These are phyloP conservation scores for Sinapis alba DNA, from an alignment of 441 rosid species.

Conservation along the genomic window DNA sequence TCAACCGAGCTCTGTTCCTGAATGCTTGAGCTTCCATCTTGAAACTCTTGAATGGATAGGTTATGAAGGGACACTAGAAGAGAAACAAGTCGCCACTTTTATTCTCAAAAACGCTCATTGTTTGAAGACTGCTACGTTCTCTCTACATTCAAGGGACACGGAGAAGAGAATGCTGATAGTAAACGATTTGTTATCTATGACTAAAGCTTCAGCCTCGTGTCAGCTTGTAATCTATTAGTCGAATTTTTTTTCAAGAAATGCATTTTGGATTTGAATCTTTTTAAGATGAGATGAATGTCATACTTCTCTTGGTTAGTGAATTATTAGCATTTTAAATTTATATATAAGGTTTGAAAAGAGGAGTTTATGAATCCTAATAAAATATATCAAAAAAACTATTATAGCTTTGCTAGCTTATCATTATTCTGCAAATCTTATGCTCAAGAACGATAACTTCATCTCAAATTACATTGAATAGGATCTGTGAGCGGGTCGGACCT, in stretches of 20 bases:
- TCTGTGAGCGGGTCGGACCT: no score
- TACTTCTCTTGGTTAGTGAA: background rate
- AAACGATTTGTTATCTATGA: background rate
- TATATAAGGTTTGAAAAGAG: no score
- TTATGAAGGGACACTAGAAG: background rate
- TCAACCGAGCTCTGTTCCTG: background rate
- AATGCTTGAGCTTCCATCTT: background rate
- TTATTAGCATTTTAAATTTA: background rate
- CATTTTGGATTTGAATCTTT: no score
- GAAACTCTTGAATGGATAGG: background rate
- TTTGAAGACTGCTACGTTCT: background rate
- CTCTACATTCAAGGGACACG: background rate
- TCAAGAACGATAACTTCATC: no score
- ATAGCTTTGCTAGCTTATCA: no score
- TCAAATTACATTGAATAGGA: no score
- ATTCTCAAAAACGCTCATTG: background rate
- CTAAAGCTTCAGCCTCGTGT: background rate
- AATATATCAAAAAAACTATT: no score
- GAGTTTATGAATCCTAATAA: no score
- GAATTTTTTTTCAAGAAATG: no score
- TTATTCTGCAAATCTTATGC: no score
- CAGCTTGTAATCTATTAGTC: background rate
- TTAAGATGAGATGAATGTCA: no score
- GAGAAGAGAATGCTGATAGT: background rate
- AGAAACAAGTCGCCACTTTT: background rate